These are phyloP conservation scores for Spergularia azorica DNA, from an alignment of 179 eudicot genomes.

Conservation along the genomic window DNA sequence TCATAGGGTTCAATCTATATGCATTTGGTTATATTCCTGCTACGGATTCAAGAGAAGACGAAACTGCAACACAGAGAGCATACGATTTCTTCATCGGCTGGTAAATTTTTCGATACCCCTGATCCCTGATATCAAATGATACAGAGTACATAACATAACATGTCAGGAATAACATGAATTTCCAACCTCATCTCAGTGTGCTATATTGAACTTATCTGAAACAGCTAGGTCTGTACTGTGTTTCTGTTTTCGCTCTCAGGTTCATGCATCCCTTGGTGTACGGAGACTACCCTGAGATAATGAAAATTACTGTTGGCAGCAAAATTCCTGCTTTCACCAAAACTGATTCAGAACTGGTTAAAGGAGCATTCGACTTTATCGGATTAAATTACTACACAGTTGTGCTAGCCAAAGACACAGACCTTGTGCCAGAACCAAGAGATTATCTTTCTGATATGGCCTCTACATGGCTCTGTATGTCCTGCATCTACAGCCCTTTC, in stretches of 20 bases:
- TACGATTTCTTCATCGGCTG: constrained; percentile 42
- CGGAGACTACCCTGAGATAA: constrained; percentile 59
- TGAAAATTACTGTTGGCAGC: constrained; percentile 40
- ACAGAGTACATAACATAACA: too few species aligned
- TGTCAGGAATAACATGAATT: too few species aligned
- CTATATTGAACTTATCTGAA: constrained; percentile 21
- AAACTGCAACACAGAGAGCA: constrained; percentile 46
- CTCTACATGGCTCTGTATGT: constrained; percentile 24
- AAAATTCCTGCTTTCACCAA: constrained; percentile 50
- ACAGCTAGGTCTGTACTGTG: background rate
- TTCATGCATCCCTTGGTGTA: constrained; percentile 49
- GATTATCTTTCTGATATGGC: constrained; percentile 39
- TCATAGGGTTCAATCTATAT: constrained; percentile 42
- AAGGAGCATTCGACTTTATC: constrained; percentile 59
- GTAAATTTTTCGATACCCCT: constrained; percentile 21
- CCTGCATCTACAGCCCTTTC: background rate
- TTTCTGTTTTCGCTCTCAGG: constrained; percentile 33
- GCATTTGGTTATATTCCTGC: constrained; percentile 29
- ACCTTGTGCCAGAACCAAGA: constrained; percentile 23
- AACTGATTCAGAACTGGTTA: constrained; percentile 43
- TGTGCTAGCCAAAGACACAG: constrained; percentile 28
- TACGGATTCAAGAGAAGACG: constrained; percentile 39
- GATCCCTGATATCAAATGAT: background rate
- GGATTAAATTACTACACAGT: constrained; percentile 56
- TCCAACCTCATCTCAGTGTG: background rate